phyloP scores from a whole-genome alignment of 169 alveolate genomes.

The Perkinsus marinus region DNA sequence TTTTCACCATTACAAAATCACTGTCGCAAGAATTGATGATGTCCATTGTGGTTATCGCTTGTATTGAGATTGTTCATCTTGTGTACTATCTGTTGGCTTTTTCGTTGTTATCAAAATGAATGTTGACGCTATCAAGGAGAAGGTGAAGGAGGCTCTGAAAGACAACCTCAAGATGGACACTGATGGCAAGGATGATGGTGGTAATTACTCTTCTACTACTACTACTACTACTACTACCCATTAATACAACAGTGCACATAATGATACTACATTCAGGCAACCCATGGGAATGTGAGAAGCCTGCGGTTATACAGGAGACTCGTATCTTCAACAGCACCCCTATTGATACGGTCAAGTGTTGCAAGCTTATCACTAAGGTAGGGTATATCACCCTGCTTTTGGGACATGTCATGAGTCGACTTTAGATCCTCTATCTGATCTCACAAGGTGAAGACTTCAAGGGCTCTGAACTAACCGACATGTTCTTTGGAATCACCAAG shows the following conservation, averaged over 20 bases:
- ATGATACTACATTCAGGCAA: not conserved
- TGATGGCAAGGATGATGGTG: not conserved
- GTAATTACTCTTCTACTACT: not conserved
- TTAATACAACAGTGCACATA: too few relatives aligned
- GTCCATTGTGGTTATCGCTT: too few relatives aligned
- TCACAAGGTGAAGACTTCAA: conserved; percentile 54
- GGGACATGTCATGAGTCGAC: not conserved
- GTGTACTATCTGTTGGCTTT: not conserved
- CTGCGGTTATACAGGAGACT: conserved; percentile 20
- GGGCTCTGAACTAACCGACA: conserved; percentile 69
- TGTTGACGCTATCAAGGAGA: not conserved
- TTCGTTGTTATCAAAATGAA: not conserved
- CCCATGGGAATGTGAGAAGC: conserved; percentile 15
- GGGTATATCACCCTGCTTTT: not conserved
- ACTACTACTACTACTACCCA: too few relatives aligned
- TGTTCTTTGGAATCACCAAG: conserved; percentile 84
- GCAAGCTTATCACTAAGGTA: conserved; percentile 13
- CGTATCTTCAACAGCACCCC: conserved; percentile 26
- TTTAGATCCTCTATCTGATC: not conserved
- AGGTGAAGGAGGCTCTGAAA: not conserved
- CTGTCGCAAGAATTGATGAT: too few relatives aligned
- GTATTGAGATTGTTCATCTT: too few relatives aligned
- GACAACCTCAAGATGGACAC: not conserved
- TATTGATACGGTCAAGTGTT: conserved; percentile 10
- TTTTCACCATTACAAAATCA: not conserved